Evolutionary conservation across 192 early-diverging fungal species (phyloP), one percentile per base, ranked within the genome.

Genomic region (Phlyctochytrium planicorne): DNA sequence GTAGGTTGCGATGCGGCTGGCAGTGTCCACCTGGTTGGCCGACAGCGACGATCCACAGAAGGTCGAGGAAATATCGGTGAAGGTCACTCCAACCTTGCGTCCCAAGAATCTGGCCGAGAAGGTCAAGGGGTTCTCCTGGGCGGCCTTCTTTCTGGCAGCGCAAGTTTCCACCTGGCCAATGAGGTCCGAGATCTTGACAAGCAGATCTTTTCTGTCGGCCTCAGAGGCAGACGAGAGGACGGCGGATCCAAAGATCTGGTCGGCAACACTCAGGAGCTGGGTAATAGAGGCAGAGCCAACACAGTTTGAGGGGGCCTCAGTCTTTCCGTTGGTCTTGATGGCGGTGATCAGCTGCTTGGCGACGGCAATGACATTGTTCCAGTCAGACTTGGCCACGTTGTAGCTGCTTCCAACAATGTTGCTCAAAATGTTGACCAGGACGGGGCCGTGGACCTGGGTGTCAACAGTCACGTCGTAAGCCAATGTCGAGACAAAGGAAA

Each of bases 171-270:
- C 25, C 29, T 23, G 27, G 14, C 55, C 55, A 6, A 57, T 31
- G 27, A 53, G 24, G 17, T 35, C 23, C 34, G 63, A 37, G 36
- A 71, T 62, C 6, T 20, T 25, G 24, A 32, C 10, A 16, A 70
- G 27, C 4, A 34, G 4, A 30, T 4, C 25, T 2, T 29, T 17
- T 20, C 47, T 24, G 56, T 71, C 34, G n/a, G 59, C 12, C 3
- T 20, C 35, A 20, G 55, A 10, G 6, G 20, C 3, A 2, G 36
- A 25, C 14, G 52, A 56, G 2, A 35, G 23, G 25, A 33, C 31
- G 29, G 59, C 17, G 0, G 61, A 37, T n/a, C 69, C 69, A 52
- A 71, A 29, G 56, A 34, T 56, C 36, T 71, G 69, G 30, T 71
- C 69, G 12, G 62, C 29, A 34, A 35, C 55, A 25, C 53, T 33